Base-by-base conservation (phyloP, 2,329 filamentous ascomycete species). In the Zasmidium cellare region DNA sequence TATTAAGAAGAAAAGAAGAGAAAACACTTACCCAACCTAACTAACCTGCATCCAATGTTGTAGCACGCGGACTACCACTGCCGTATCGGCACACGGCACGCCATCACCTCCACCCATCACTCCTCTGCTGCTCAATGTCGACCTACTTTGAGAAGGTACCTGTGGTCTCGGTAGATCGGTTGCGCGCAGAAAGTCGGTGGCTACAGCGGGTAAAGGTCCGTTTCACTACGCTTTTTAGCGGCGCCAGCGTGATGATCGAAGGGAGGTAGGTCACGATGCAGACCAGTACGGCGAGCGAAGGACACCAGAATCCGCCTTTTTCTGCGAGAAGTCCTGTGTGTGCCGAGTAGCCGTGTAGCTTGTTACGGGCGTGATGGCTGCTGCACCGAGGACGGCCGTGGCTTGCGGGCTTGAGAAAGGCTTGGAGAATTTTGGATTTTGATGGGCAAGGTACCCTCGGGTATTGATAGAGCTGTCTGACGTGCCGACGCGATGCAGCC, bases 71-170 rank as follows among this genome's bases (percentile, higher is more conserved):
- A 49, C 46, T n/a, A 22, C 46, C 16, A 28, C 22, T 49, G 16
- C 46, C 55, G 60, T 24, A 53, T 53, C 52, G 55, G 57, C 25
- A 25, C 46, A 49, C 46, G 46, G 46, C 46, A 49, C 46, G 25
- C 22, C 20, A 49, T 19, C 25, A 28, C 11, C 25, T 28, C 25
- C 25, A 28, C 25, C 11, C 25, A 11, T 28, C 25, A 28, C 11
- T 28, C 25, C 25, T 41, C 16, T 41, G 35, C 35, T 41, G 7
- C 28, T n/a, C n/a, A n/a, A n/a, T n/a, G n/a, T n/a, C n/a, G n/a
- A n/a, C 6, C 25, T 11, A 28, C 5, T 11, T 11, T 28, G 25
- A 28, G 25, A 5, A 28, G 25, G 25, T 28, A 28, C 25, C 11
- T 28, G 25, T 28, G 25, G n/a, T 28, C 25, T 28, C 25, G 25